Evolutionary conservation across 2,329 filamentous ascomycete genomes (phyloP), one percentile per base, ranked within the genome.

Genomic region (Colletotrichum gigasporum): DNA sequence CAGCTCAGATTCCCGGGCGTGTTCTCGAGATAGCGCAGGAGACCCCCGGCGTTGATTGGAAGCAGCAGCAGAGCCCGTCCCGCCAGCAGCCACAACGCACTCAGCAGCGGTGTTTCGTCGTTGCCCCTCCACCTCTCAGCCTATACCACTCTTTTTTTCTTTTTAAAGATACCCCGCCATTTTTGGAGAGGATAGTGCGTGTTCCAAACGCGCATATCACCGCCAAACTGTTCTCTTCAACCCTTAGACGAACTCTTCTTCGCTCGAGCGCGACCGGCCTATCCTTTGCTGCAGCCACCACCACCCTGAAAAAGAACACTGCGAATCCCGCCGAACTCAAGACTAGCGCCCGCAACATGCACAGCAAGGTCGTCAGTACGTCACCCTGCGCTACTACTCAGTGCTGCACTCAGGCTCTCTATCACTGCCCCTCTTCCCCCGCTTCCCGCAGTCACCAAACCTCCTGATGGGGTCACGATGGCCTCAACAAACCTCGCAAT

Each of bases 211-310:
- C 63, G 58, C 60, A 65, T 59, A 65, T 39, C 45, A 83, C 84
- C 88, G 90, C 82, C 92, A 97, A 94, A 84, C 87, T 97, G 95
- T 97, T 97, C 86, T 93, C 93, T 84, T 93, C 90, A 79, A 84
- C 87, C 69, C 88, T 95, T 72, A 87, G 88, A 81, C 89, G 92
- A 77, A 88, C 91, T 75, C 84, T 96, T 50, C 61, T 64, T 74
- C 88, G 91, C 80, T 91, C 92, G 72, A 87, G 90, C 78, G 83
- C 90, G 72, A 85, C 88, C 72, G 86, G 93, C 71, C 87, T 94
- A 69, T 87, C 92, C 68, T 85, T 93, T 75, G 91, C 91, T 48
- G 85, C 90, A 68, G 85, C 89, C 39, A 83, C 92, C 55, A 77
- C 84, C 67, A 86, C 90, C 66, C 82, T 91, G 70, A 89, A 88